Percentiles rank a stretch among this genome's conserved stretches.
phyloP scores from a whole-genome alignment of 345 rosid species.

The Laguncularia racemosa region DNA sequence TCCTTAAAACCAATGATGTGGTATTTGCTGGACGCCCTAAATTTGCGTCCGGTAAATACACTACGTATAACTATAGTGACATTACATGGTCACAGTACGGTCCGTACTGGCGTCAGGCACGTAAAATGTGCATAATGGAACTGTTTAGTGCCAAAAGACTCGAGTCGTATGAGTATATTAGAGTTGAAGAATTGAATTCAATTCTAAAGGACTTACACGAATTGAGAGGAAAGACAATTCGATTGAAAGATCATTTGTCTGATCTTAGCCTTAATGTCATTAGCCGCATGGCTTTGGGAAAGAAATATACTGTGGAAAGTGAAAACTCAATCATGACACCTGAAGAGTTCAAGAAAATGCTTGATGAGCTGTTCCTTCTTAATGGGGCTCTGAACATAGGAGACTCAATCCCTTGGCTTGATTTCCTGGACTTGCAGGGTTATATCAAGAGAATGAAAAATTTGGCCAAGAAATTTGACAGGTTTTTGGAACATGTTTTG shows the following conservation, averaged over 20 bases:
- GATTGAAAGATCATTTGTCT: slow-evolving; percentile 35
- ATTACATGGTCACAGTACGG: slow-evolving; percentile 65
- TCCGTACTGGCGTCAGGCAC: slow-evolving; percentile 60
- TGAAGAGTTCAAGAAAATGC: slow-evolving; percentile 58
- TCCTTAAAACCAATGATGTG: slow-evolving; percentile 51
- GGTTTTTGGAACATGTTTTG: slow-evolving; percentile 53
- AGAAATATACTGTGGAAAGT: slow-evolving; percentile 33
- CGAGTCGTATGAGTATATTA: slow-evolving; percentile 47
- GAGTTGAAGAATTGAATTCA: slow-evolving; percentile 35
- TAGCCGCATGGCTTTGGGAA: slow-evolving; percentile 59
- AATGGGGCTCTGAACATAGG: slow-evolving; percentile 61
- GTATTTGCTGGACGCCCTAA: slow-evolving; percentile 39
- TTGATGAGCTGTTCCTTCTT: slow-evolving; percentile 55
- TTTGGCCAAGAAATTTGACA: slow-evolving; percentile 44
- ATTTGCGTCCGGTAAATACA: slow-evolving; percentile 55
- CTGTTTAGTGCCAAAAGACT: slow-evolving; percentile 57
- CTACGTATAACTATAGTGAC: slow-evolving; percentile 52
- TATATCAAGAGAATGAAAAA: slow-evolving; percentile 56
- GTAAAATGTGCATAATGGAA: slow-evolving; percentile 50
- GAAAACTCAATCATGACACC: slow-evolving; percentile 31
- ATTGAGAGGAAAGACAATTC: slow-evolving; percentile 12
- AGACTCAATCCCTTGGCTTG: slow-evolving; percentile 60
- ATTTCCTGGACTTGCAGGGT: slow-evolving; percentile 60
- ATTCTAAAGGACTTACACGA: slow-evolving; percentile 18
- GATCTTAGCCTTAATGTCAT: slow-evolving; percentile 47